Percentiles rank a stretch among this genome's conserved stretches.
Evolutionary conservation across 2,329 filamentous ascomycete species (phyloP).

Genomic region (Trichothecium roseum): DNA sequence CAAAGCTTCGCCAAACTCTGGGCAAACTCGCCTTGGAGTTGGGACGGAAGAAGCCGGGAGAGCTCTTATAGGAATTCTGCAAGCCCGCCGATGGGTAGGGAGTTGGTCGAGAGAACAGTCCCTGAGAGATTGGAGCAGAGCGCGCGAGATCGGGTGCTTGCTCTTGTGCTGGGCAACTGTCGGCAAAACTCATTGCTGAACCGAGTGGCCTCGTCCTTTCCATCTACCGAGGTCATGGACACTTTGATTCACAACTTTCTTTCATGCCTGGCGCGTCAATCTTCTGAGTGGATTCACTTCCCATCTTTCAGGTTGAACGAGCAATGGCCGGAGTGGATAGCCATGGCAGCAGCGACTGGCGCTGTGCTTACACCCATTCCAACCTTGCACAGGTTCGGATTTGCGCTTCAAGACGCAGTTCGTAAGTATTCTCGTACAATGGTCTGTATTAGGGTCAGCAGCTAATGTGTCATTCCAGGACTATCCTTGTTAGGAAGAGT

Average conservation of each 20-base stretch:
- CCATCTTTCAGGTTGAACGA: conserved; percentile 46
- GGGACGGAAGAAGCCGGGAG: conserved; percentile 33
- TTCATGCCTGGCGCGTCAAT: conserved; percentile 42
- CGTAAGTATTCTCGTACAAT: conserved; percentile 18
- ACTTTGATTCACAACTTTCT: conserved; percentile 51
- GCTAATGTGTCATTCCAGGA: too few relatives aligned
- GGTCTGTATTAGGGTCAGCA: too few relatives aligned
- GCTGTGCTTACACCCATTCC: conserved; percentile 46
- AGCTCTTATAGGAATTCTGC: conserved; percentile 31
- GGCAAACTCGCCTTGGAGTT: conserved; percentile 41
- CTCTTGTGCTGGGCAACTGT: conserved; percentile 51
- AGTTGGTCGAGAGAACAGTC: conserved; percentile 27
- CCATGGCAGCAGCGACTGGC: conserved; percentile 49
- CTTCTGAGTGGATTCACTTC: conserved; percentile 52
- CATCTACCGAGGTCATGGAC: conserved; percentile 49
- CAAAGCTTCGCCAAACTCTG: conserved; percentile 35
- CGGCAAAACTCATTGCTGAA: conserved; percentile 36
- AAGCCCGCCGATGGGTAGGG: conserved; percentile 29
- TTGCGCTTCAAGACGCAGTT: conserved; percentile 41
- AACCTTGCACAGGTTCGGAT: conserved; percentile 50
- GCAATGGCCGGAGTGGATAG: conserved; percentile 48
- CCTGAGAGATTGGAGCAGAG: conserved; percentile 33
- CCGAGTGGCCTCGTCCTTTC: conserved; percentile 50
- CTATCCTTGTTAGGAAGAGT: too few relatives aligned
- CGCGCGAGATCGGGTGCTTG: conserved; percentile 51